Percentiles rank a stretch among this genome's conserved stretches.
phyloP scores from a whole-genome alignment of 257 asterid genomes.

The Ilex asprella region DNA sequence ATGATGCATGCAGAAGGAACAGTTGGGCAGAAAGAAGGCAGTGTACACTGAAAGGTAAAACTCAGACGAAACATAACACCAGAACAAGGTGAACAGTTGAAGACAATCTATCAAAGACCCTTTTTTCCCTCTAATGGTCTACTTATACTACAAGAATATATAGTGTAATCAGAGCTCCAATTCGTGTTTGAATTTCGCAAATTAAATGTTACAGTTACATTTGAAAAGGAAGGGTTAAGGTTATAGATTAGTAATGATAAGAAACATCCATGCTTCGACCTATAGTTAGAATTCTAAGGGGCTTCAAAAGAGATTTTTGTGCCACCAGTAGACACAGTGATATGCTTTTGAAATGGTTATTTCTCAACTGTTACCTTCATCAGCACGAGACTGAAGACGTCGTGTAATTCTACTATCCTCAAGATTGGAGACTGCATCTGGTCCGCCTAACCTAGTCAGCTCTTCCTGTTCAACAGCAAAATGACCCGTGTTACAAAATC shows the following conservation, averaged over 20 bases:
- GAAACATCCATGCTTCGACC: slow-evolving; percentile 19
- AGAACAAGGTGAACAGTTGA: too few relatives aligned
- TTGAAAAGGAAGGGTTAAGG: slow-evolving; percentile 10
- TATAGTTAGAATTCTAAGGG: slow-evolving; percentile 3
- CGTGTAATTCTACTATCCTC: slow-evolving; percentile 29
- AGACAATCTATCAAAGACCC: too few relatives aligned
- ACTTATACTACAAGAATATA: too few relatives aligned
- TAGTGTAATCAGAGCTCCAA: slow-evolving; percentile 6
- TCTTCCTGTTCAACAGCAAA: slow-evolving; percentile 55
- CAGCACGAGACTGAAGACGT: slow-evolving; percentile 32
- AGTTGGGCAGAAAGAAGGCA: too few relatives aligned
- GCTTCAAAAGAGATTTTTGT: too few relatives aligned
- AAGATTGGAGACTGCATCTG: slow-evolving; percentile 47
- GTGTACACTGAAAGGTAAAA: too few relatives aligned
- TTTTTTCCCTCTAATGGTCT: too few relatives aligned
- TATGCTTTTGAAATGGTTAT: too few relatives aligned
- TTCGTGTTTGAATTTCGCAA: slow-evolving; percentile 2
- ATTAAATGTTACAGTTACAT: slow-evolving; percentile 11
- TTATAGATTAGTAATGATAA: slow-evolving; percentile 12
- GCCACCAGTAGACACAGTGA: too few relatives aligned
- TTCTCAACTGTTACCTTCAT: slow-evolving; percentile 42
- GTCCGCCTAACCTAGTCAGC: slow-evolving; percentile 47
- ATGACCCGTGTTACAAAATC: background rate
- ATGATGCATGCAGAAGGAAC: too few relatives aligned
- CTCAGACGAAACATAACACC: too few relatives aligned